Percentiles rank a stretch among this genome's conserved stretches.
Conservation (phyloP, 2,329 filamentous ascomycete species). For the Aspergillus aculeatinus region DNA sequence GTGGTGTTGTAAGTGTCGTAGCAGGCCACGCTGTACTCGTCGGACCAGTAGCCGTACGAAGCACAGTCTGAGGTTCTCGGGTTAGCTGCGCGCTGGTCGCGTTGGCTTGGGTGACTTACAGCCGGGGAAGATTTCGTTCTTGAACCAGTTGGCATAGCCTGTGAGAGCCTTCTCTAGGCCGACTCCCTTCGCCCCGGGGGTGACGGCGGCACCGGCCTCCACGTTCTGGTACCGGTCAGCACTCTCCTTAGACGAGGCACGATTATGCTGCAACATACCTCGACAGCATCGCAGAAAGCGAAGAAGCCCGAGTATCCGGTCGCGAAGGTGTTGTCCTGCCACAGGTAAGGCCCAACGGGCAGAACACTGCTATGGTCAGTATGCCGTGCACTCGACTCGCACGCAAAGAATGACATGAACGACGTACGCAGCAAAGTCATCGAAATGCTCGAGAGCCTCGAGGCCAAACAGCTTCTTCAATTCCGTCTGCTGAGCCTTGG, state of each 20-base stretch:
- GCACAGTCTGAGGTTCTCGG: slow-evolving; percentile 42
- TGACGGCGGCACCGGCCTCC: slow-evolving; percentile 25
- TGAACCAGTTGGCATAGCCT: slow-evolving; percentile 58
- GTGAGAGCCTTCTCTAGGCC: slow-evolving; percentile 54
- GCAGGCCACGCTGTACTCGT: slow-evolving; percentile 48
- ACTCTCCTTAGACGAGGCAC: slow-evolving; percentile 3
- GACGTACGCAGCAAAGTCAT: slow-evolving; percentile 51
- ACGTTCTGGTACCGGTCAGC: slow-evolving; percentile 30
- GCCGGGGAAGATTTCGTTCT: slow-evolving; percentile 46
- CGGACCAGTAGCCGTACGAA: slow-evolving; percentile 50
- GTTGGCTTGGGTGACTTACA: slow-evolving; percentile 7
- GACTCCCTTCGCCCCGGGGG: slow-evolving; percentile 48
- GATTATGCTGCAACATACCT: slow-evolving; percentile 36
- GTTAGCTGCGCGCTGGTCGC: background rate
- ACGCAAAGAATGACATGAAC: background rate
- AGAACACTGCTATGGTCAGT: slow-evolving; percentile 41
- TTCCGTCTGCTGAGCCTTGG: slow-evolving; percentile 39
- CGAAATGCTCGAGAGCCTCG: slow-evolving; percentile 50
- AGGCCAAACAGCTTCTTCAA: slow-evolving; percentile 57
- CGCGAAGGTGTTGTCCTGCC: slow-evolving; percentile 56
- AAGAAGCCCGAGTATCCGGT: slow-evolving; percentile 49
- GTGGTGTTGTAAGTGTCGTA: slow-evolving; percentile 54
- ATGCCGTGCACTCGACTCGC: background rate
- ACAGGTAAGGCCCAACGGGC: slow-evolving; percentile 57
- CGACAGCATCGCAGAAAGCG: slow-evolving; percentile 30